Conservation (phyloP, 257 asterid species). For the Forsythia suspensa region DNA sequence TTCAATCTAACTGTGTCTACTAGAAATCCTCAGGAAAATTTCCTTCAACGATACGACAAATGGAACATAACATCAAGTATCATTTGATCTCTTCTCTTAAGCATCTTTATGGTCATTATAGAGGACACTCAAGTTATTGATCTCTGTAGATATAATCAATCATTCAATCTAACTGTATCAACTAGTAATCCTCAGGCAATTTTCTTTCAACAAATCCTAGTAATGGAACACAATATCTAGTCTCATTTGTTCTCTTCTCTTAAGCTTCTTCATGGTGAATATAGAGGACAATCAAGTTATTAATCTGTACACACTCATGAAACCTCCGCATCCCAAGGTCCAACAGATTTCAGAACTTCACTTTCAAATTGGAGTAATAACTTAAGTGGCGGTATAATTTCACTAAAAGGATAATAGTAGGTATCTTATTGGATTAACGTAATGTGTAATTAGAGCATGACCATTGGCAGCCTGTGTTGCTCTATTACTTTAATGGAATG, state of each 20-base stretch:
- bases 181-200: neutral
- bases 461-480: neutral
- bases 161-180: too few relatives aligned
- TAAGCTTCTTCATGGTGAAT: neutral
- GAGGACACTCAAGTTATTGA: too few relatives aligned
- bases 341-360: too few relatives aligned
- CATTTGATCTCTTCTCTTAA: too few relatives aligned
- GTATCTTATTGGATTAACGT: neutral
- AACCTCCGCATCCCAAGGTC: neutral
- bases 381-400: neutral
- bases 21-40: neutral
- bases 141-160: too few relatives aligned
- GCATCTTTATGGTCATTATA: too few relatives aligned
- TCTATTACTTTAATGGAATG: neutral
- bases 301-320: neutral
- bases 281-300: neutral
- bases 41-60: neutral
- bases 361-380: neutral
- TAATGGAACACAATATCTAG: neutral
- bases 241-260: neutral
- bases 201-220: too few relatives aligned
- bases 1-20: neutral
- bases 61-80: neutral
- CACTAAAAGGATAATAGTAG: neutral
- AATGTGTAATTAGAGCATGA: neutral